Evolutionary conservation across 2,329 filamentous ascomycete species (phyloP), one percentile per base, ranked within the genome.

Genomic region (Monilinia laxa): DNA sequence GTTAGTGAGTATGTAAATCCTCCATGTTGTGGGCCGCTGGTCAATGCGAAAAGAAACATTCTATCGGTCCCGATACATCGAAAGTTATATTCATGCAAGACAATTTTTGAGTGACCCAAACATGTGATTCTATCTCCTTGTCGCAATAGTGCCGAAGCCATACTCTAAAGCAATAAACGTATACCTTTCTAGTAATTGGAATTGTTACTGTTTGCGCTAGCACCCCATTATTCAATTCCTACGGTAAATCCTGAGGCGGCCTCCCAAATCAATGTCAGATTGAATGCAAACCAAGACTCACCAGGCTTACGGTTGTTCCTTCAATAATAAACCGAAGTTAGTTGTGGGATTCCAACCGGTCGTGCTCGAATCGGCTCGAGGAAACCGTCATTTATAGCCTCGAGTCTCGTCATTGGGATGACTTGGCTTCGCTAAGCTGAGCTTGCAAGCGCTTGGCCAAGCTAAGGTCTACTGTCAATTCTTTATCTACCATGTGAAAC

Each of bases 11-110:
- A 2, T 58, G 31, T 31, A n/a, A 51, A 60, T 35, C 28, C 42
- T 51, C 20, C 28, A 3, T 12, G 25, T 59, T 25, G 57, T 60
- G 45, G 58, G n/a, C 31, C 28, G 14, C 31, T 51, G 31, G 28
- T 62, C 20, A 51, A 9, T 62, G 58, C 58, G 31, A 16, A 20
- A n/a, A 62, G 31, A n/a, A 25, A 16, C 31, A 51, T 62, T 51
- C 31, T 18, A 4, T 38, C 11, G 28, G 7, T 40, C 53, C 54
- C 12, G 11, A 56, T 3, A 28, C 18, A 23, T 25, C 11, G 4
- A 23, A 60, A 3, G 16, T 38, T 20, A 38, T 60, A 18, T 25
- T 16, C 28, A 11, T 7, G 20, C 12, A 49, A 23, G 20, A 12
- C 31, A 38, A 23, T 60, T 60, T 11, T 28, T 25, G 4, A 60